Base-by-base conservation (phyloP, 2,329 filamentous ascomycete species). In the Talaromyces sp. region DNA sequence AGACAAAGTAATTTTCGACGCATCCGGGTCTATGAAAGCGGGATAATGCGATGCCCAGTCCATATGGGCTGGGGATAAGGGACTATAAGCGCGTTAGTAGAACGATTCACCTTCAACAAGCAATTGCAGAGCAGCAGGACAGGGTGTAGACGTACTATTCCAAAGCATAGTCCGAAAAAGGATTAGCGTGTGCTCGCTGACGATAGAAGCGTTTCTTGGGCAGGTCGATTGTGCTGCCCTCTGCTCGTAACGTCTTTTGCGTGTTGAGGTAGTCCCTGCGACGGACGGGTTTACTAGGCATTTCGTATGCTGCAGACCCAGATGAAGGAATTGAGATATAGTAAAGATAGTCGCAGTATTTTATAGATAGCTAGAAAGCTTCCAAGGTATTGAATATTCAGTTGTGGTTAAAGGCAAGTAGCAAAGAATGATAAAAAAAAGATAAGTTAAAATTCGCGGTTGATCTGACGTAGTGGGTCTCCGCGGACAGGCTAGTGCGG, bases 171-270 rank as follows among this genome's bases (percentile, higher is more conserved):
- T 99, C 95, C 2, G 94, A 97, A 80, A 99, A 99, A 7, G 94
- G 93, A 81, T 99, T 99, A 68, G 95, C 95, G 81, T 99, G 95
- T 43, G 95, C 95, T 77, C 95, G 87, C 79, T 99, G 95, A 64
- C 95, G 88, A 78, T 97, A 99, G 81, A 95, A 97, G 81, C 91
- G 94, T 84, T 99, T 99, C 79, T 92, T 90, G 10, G 95, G 95
- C 72, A 97, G 80, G 72, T 87, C 84, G 8, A 87, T 79, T 45
- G 80, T 67, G 41, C 67, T 67, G 41, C 67, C 67, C 35, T 71
- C 69, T 39, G 68, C 70, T 58, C 75, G 71, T 47, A 69, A 68
- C 62, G 71, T 37, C 64, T 72, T 67, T 60, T 83, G 82, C 62
- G 82, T 79, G 63, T 83, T 83, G 70, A 85, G 87, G 74, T 90